phyloP scores from a whole-genome alignment of 441 rosid species.

The Euphorbia schlechtendalii region DNA sequence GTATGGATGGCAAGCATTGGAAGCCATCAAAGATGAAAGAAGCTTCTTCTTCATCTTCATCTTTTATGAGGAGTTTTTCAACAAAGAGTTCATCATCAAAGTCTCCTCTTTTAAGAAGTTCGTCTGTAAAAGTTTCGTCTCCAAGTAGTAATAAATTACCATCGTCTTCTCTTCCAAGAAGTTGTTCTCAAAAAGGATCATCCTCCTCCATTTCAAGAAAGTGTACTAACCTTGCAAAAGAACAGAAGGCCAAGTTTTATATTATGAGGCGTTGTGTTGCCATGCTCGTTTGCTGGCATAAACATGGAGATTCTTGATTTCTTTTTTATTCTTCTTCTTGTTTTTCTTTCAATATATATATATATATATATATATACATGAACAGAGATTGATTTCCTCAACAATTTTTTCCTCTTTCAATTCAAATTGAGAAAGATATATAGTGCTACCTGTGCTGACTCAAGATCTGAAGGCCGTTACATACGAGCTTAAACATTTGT shows the following conservation, averaged over 20 bases:
- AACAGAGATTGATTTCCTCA: background rate
- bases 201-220: conserved; percentile 47
- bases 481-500: too few relatives aligned
- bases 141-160: conserved; percentile 9
- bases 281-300: conserved; percentile 99
- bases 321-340: background rate
- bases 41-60: conserved; percentile 35
- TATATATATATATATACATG: background rate
- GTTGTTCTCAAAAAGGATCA: conserved; percentile 50
- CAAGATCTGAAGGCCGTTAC: too few relatives aligned
- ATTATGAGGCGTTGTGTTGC: conserved; percentile 98
- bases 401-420: background rate
- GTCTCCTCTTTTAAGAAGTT: conserved; percentile 58
- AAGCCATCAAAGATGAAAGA: conserved; percentile 53
- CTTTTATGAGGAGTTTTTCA: conserved; percentile 66
- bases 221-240: conserved; percentile 85
- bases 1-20: conserved; percentile 77
- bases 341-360: background rate
- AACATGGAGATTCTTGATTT: conserved; percentile 74
- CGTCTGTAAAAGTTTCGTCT: conserved; percentile 53
- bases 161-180: conserved; percentile 31
- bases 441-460: too few relatives aligned
- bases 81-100: conserved; percentile 57
- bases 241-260: conserved; percentile 90
- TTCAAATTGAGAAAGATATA: too few relatives aligned